These are phyloP conservation scores for Aspergillus wentii DNA, from an alignment of 495 filamentous ascomycete species.

Conservation along the genomic window DNA sequence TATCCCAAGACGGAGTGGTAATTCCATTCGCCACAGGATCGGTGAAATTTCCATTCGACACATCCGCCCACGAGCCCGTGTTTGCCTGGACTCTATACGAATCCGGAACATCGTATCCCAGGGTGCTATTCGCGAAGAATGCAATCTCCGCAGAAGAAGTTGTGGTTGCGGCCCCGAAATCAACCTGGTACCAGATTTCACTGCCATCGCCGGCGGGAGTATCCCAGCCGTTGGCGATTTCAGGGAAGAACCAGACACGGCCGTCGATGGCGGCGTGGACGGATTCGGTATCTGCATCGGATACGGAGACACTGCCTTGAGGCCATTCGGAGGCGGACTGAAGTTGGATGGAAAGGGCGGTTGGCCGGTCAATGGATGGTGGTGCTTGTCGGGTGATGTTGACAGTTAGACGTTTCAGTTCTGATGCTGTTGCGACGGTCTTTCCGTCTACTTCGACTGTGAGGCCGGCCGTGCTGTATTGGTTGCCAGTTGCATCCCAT, in stretches of 20 bases:
- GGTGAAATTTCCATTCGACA: constrained; percentile 10
- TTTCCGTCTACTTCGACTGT: constrained; percentile 19
- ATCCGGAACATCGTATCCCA: constrained; percentile 11
- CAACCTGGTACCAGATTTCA: constrained; percentile 17
- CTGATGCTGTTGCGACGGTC: constrained; percentile 5
- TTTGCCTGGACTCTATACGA: constrained; percentile 10
- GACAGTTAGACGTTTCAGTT: constrained; percentile 8
- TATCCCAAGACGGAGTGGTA: constrained; percentile 7
- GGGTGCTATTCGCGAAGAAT: constrained; percentile 10
- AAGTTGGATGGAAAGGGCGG: constrained; percentile 20
- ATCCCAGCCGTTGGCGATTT: constrained; percentile 18
- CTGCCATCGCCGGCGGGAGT: constrained; percentile 15
- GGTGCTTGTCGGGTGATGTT: constrained; percentile 6
- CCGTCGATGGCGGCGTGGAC: constrained; percentile 25
- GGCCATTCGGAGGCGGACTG: constrained; percentile 11
- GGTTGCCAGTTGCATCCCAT: constrained; percentile 18
- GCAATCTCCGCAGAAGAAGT: constrained; percentile 13
- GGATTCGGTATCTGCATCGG: constrained; percentile 11
- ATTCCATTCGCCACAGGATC: constrained; percentile 11
- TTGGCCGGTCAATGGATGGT: constrained; percentile 8
- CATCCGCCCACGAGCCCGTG: constrained; percentile 8
- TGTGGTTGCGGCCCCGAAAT: constrained; percentile 6
- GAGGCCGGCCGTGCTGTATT: constrained; percentile 18
- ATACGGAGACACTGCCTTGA: constrained; percentile 15
- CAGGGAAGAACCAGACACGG: constrained; percentile 17